Evolutionary conservation across 2,329 filamentous ascomycete species (phyloP), one percentile per base, ranked within the genome.

Genomic region (Huntiella decipiens): DNA sequence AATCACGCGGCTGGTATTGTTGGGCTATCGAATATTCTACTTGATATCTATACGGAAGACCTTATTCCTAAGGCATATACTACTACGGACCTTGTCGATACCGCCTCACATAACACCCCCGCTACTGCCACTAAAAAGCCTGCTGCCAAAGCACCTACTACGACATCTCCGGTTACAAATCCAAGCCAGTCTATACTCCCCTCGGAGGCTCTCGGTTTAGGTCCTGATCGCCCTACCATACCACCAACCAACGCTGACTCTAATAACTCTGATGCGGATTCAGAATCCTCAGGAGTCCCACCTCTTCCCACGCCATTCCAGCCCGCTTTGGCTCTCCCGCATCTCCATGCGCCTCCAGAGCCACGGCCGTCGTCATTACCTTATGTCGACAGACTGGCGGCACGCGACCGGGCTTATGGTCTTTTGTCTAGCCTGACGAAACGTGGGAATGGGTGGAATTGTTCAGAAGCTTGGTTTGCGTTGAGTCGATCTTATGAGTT

Each of bases 381-480:
- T 12, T 71, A 80, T 12, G 68, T 85, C 32, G 86, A 91, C 58
- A 76, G 86, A 8, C 73, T 96, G n/a, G 83, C 87, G 3, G 83
- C 87, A 12, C 77, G 88, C 15, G 91, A 96, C 57, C 74, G 91
- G 43, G 91, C 91, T 0, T 91, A 86, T 56, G 81, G 79, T 10
- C 69, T 98, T 12, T 67, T 98, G 2, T 82, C 81, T 0, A 74
- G 77, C 0, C 65, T 96, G 45, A 96, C 87, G 2, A 92, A 86
- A 58, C 72, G 87, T 6, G 88, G 88, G 6, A 70, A 68, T 10
- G 83, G 85, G 0, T 98, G 91, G 91, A 88, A 95, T 60, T 74
- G 80, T 58, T 78, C 83, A 0, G 91, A 96, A 58, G 91, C 88
- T 4, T 98, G 91, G 91, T 88, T 85, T 56, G 74, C 81, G 4